These are phyloP conservation scores for Paraphaeosphaeria minitans DNA, from an alignment of 2,329 filamentous ascomycete species.

Conservation along the genomic window DNA sequence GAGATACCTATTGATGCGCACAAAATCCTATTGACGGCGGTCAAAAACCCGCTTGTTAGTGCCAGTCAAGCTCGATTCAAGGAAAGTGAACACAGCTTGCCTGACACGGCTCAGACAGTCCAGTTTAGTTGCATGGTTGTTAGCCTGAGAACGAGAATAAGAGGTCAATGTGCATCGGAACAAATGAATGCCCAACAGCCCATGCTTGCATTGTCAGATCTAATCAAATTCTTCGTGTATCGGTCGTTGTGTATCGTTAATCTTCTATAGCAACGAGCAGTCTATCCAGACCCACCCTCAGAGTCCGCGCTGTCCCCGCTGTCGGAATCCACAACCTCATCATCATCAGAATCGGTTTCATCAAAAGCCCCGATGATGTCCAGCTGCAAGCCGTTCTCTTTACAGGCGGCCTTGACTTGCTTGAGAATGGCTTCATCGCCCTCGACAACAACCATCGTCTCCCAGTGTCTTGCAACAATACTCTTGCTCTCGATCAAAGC, in stretches of 20 bases:
- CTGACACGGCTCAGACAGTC: no score
- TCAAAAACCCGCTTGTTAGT: no score
- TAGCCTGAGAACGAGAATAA: not conserved
- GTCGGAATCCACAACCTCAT: not conserved
- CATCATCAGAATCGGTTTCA: not conserved
- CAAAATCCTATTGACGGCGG: no score
- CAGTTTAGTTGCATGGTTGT: not conserved
- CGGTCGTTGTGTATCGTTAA: not conserved
- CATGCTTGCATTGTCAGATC: not conserved
- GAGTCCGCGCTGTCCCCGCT: not conserved
- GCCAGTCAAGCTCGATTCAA: no score
- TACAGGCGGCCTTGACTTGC: constrained; percentile 33
- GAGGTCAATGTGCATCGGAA: not conserved
- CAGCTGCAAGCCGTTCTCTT: constrained; percentile 24
- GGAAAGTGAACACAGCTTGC: no score
- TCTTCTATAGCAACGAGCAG: not conserved
- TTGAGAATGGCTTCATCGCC: constrained; percentile 29
- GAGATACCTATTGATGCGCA: no score
- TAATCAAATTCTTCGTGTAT: constrained; percentile 3
- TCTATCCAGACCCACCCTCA: not conserved
- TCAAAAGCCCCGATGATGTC: constrained; percentile 57
- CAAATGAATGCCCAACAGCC: not conserved
- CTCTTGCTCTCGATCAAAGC: constrained; percentile 33
- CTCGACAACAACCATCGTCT: constrained; percentile 33
- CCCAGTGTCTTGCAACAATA: constrained; percentile 31